Percentiles rank a stretch among this genome's conserved stretches.
phyloP scores from a whole-genome alignment of 768 basidiomycete species.

The Leccinum longicurvipes region DNA sequence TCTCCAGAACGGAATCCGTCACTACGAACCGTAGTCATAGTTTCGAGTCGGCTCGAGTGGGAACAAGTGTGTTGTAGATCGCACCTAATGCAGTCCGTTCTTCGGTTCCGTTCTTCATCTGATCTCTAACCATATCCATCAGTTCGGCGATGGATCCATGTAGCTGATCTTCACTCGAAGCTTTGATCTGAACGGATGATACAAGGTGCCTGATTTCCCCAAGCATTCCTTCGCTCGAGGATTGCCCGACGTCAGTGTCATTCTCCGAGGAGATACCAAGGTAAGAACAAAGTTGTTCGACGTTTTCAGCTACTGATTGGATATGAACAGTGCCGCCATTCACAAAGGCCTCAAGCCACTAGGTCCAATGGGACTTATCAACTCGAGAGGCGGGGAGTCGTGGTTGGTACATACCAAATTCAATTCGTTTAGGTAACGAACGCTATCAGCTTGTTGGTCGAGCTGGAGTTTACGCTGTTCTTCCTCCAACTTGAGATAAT shows the following conservation, averaged over 20 bases:
- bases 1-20: conserved; percentile 51
- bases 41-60: conserved; percentile 7
- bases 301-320: conserved; percentile 52
- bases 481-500: conserved; percentile 46
- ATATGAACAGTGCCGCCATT: conserved; percentile 73
- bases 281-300: conserved; percentile 57
- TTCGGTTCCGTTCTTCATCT: conserved; percentile 38
- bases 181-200: conserved; percentile 31
- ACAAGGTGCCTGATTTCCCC: conserved; percentile 35
- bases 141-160: conserved; percentile 36
- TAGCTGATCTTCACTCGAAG: conserved; percentile 29
- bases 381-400: neutral
- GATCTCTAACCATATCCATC: conserved; percentile 39
- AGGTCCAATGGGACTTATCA: neutral
- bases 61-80: conserved; percentile 9
- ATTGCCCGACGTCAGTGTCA: conserved; percentile 8
- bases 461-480: conserved; percentile 45
- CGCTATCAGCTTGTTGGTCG: conserved; percentile 71
- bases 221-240: conserved; percentile 29
- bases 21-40: conserved; percentile 35
- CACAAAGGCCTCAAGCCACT: conserved; percentile 87
- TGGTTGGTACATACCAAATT: conserved; percentile 50
- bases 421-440: conserved; percentile 75
- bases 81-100: conserved; percentile 39
- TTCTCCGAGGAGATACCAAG: conserved; percentile 40